Conservation (phyloP, 768 basidiomycete genomes). For the Boletus pseudopeckii region DNA sequence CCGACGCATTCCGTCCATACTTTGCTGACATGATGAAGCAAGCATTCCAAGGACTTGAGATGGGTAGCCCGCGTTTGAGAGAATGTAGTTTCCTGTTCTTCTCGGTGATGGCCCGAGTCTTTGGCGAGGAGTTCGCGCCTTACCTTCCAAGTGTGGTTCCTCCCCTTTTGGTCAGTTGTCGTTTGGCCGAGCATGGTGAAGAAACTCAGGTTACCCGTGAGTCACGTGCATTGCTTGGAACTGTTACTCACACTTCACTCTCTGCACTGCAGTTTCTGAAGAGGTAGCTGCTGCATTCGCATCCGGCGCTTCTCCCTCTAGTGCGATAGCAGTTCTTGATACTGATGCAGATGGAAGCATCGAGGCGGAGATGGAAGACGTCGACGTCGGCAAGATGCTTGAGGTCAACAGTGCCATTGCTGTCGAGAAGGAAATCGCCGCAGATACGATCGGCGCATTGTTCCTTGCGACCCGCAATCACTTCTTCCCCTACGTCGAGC, state of each 20-base stretch:
- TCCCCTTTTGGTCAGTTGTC: constrained; percentile 75
- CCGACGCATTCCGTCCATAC: constrained; percentile 91
- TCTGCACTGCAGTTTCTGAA: constrained; percentile 37
- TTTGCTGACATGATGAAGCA: constrained; percentile 96
- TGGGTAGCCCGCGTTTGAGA: constrained; percentile 81
- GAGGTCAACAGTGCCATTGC: constrained; percentile 95
- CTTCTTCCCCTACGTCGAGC: constrained; percentile 91
- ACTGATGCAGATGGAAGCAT: constrained; percentile 51
- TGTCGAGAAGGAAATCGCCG: constrained; percentile 98
- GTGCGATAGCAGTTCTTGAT: constrained; percentile 61
- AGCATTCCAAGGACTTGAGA: constrained; percentile 84
- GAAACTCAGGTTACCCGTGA: constrained; percentile 41
- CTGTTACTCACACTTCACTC: background rate
- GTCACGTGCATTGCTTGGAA: constrained; percentile 13
- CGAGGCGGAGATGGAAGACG: constrained; percentile 69
- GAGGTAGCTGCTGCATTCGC: constrained; percentile 63
- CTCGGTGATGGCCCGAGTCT: constrained; percentile 96
- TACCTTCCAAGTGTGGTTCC: constrained; percentile 88
- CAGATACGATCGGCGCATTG: constrained; percentile 90
- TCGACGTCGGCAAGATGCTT: constrained; percentile 82
- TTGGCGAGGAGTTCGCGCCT: constrained; percentile 87
- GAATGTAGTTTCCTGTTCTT: constrained; percentile 99
- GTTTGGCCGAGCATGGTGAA: constrained; percentile 80
- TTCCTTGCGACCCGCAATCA: constrained; percentile 77
- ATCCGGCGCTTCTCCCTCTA: constrained; percentile 70